Base-by-base conservation (phyloP, 2,329 filamentous ascomycete genomes). In the Hysterium pulicare region DNA sequence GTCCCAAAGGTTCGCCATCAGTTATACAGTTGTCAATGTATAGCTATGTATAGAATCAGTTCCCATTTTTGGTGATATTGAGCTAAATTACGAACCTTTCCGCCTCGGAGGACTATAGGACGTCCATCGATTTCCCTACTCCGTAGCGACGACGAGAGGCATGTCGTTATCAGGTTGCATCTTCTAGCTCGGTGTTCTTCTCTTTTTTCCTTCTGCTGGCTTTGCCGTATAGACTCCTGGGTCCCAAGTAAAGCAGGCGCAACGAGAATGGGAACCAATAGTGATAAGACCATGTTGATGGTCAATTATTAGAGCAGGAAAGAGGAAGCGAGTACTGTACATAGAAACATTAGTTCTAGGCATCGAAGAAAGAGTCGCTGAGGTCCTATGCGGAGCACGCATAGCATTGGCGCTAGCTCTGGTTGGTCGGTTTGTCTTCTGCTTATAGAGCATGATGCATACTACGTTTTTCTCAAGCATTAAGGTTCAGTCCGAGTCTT, bases 11-110 rank as follows among this genome's bases (percentile, higher is more conserved):
- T 13, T 74, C 44, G 5, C 58, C 72, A 48, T 72, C 67, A 20
- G 69, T 69, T 0, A 54, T 59, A 7, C 80, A 70, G 43, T 82
- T 68, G 64, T 77, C 73, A 44, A 82, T 70, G 70, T 83, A 66
- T 5, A 66, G 50, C 48, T 57, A 6, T 19, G n/a, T n/a, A 31
- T 33, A 35, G 3, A 19, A 17, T n/a, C 13, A 40, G 9, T 24
- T 31, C 11, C 16, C 33, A 11, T 19, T 9, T 28, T 23, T 19
- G 13, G 21, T 32, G 3, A 16, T 17, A 11, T 5, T 15, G 15
- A 9, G 9, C 4, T 24, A 37, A 15, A 28, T 31, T 34, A 39
- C 46, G 17, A 44, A 71, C 71, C 57, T 73, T 74, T 11, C 67
- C 64, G 33, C 74, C 62, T 41, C 63, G 68, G 4, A 77, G 57